Percentiles rank a stretch among this genome's conserved stretches.
Conservation (phyloP, 768 basidiomycete genomes). For the Amanita subjunquillea region DNA sequence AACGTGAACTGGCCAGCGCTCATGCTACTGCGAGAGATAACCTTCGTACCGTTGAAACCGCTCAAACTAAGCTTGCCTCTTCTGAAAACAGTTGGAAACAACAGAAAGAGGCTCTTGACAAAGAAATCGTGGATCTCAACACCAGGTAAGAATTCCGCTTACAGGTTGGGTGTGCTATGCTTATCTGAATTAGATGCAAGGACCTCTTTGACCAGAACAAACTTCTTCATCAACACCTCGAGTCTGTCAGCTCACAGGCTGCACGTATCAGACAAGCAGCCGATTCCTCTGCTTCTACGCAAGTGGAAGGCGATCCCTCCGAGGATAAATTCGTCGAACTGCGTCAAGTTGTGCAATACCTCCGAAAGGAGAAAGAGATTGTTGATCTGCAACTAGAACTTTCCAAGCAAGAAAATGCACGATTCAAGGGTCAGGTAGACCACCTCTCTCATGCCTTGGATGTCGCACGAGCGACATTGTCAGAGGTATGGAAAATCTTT, state of each 20-base stretch:
- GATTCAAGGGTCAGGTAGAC: slow-evolving; percentile 68
- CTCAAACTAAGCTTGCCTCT: slow-evolving; percentile 56
- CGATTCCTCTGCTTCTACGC: slow-evolving; percentile 32
- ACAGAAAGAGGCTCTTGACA: slow-evolving; percentile 68
- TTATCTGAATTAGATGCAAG: slow-evolving; percentile 37
- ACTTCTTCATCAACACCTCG: slow-evolving; percentile 74
- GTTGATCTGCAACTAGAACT: slow-evolving; percentile 82
- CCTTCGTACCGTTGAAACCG: slow-evolving; percentile 57
- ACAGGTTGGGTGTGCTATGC: neutral
- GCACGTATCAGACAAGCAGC: slow-evolving; percentile 69
- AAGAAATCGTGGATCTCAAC: slow-evolving; percentile 66
- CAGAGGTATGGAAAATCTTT: slow-evolving; percentile 39
- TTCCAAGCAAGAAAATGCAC: slow-evolving; percentile 61
- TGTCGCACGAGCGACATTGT: slow-evolving; percentile 58
- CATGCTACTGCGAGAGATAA: slow-evolving; percentile 50
- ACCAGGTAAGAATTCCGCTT: slow-evolving; percentile 38
- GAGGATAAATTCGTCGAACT: slow-evolving; percentile 64
- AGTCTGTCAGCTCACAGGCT: slow-evolving; percentile 75
- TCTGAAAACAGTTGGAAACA: slow-evolving; percentile 76
- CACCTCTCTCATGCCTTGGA: slow-evolving; percentile 60
- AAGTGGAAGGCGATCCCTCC: slow-evolving; percentile 32
- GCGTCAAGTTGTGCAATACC: slow-evolving; percentile 68
- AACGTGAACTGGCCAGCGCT: slow-evolving; percentile 44
- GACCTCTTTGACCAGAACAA: slow-evolving; percentile 71
- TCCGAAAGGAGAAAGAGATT: slow-evolving; percentile 88